These are phyloP conservation scores for Thinopyrum elongatum DNA, from an alignment of 176 grass and related monocot species.

Conservation along the genomic window DNA sequence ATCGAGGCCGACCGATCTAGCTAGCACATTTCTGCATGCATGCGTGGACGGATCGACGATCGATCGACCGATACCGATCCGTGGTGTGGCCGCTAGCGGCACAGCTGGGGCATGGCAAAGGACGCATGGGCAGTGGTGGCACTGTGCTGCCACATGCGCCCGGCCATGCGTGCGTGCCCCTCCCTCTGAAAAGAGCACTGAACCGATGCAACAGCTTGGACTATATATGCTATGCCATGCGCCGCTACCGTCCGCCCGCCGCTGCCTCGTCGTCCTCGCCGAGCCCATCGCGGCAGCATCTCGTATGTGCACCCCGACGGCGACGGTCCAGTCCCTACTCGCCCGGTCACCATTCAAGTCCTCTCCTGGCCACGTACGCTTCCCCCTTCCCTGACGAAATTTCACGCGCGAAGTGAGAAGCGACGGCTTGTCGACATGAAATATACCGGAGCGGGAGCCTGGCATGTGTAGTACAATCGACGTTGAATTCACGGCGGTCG, in stretches of 20 bases:
- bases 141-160: constrained; percentile 44
- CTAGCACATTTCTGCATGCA: not conserved
- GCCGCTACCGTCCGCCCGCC: not conserved
- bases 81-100: not conserved
- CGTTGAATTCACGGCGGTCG: too few species aligned
- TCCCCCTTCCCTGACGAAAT: too few species aligned
- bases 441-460: not conserved
- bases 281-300: constrained; percentile 11
- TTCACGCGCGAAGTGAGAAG: too few species aligned
- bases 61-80: not conserved
- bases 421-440: too few species aligned
- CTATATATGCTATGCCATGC: not conserved
- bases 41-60: not conserved
- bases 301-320: not conserved
- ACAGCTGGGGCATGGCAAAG: constrained; percentile 13
- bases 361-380: not conserved
- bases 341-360: not conserved
- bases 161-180: constrained; percentile 7
- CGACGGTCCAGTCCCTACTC: not conserved
- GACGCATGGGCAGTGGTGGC: constrained; percentile 22
- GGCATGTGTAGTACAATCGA: too few species aligned
- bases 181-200: not conserved
- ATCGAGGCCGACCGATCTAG: not conserved
- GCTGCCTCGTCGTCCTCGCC: not conserved
- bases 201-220: constrained; percentile 34